Conservation (phyloP, 306 rosid genomes). For the Castanea mollissima region DNA sequence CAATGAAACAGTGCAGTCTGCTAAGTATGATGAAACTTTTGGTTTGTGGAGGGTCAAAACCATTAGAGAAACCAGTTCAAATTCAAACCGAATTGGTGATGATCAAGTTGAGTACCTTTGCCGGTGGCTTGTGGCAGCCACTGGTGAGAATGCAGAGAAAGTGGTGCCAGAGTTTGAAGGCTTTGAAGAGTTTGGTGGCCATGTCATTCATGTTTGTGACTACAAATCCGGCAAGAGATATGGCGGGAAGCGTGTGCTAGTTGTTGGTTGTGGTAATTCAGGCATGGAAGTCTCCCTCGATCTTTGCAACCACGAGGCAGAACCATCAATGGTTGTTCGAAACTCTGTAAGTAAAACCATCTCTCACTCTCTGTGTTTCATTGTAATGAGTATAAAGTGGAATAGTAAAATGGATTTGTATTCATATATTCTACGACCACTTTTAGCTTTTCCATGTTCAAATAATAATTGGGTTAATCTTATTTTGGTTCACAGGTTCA, state of each 20-base stretch:
- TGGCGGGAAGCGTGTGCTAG: conserved; percentile 56
- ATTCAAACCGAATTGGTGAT: conserved; percentile 3
- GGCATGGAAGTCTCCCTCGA: conserved; percentile 98
- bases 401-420: neutral
- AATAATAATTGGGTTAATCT: neutral
- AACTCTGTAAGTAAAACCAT: conserved; percentile 64
- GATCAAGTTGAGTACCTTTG: conserved; percentile 76
- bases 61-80: conserved; percentile 13
- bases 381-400: too few species aligned
- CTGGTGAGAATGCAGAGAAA: conserved; percentile 85
- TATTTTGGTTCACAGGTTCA: conserved; percentile 52
- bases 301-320: conserved; percentile 75
- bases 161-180: conserved; percentile 80
- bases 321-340: conserved; percentile 84
- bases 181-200: conserved; percentile 62
- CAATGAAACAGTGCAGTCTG: conserved; percentile 88
- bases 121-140: conserved; percentile 95
- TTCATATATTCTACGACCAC: too few species aligned
- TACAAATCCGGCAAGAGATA: conserved; percentile 65
- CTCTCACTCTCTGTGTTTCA: too few species aligned
- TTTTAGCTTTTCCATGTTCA: neutral
- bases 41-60: conserved; percentile 82
- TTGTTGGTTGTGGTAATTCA: conserved; percentile 92
- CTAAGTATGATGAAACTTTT: conserved; percentile 75
- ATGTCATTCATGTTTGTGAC: conserved; percentile 80